phyloP scores from a whole-genome alignment of 768 basidiomycete genomes.

The Antrodiella citrinella region DNA sequence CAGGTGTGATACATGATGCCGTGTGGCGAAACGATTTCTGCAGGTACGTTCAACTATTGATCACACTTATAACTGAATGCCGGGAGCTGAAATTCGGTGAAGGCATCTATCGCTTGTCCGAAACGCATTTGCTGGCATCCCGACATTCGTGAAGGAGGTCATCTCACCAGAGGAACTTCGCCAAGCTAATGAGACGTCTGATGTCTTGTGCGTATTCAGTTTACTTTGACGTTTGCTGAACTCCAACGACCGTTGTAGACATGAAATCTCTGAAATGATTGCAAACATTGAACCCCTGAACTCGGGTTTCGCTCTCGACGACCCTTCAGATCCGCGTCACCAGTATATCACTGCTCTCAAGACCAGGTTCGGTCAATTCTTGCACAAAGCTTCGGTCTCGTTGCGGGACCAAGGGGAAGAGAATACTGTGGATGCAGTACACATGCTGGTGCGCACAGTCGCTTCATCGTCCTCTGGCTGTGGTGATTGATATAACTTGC shows the following conservation, averaged over 20 bases:
- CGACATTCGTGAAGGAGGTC: constrained; percentile 52
- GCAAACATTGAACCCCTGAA: constrained; percentile 50
- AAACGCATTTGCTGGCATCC: constrained; percentile 68
- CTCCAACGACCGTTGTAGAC: too few species aligned
- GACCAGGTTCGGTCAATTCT: constrained; percentile 54
- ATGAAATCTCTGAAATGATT: constrained; percentile 75
- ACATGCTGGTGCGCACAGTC: constrained; percentile 46
- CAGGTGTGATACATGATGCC: constrained; percentile 43
- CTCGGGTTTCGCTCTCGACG: constrained; percentile 60
- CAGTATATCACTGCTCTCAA: constrained; percentile 50
- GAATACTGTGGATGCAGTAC: constrained; percentile 75
- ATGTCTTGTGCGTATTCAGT: constrained; percentile 50
- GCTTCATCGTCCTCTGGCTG: not conserved
- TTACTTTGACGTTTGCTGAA: too few species aligned
- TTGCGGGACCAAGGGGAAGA: constrained; percentile 70
- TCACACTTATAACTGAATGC: not conserved
- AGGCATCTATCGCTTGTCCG: constrained; percentile 68
- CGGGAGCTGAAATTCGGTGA: not conserved
- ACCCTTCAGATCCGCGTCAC: constrained; percentile 58
- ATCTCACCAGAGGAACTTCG: constrained; percentile 41
- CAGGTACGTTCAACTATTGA: constrained; percentile 40
- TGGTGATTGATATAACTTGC: not conserved
- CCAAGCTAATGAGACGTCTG: constrained; percentile 41
- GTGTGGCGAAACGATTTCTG: constrained; percentile 85
- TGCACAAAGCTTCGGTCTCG: constrained; percentile 63